Percentiles rank a stretch among this genome's conserved stretches.
These are phyloP conservation scores for Suillus cothurnatus DNA, from an alignment of 768 basidiomycete species.

Conservation along the genomic window DNA sequence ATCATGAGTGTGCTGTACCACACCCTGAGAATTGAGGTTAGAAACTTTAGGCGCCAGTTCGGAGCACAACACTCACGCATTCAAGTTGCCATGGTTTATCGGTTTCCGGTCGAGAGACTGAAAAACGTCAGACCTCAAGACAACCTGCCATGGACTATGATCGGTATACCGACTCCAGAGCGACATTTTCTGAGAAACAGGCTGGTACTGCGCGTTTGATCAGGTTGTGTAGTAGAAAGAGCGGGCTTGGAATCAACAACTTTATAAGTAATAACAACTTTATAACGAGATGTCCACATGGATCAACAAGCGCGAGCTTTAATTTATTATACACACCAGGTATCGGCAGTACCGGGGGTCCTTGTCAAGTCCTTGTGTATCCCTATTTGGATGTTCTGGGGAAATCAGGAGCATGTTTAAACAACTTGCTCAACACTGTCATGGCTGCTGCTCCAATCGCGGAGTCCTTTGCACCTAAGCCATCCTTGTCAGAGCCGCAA, in stretches of 20 bases:
- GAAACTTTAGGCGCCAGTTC: neutral
- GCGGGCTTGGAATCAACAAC: neutral
- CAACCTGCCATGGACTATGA: conserved; percentile 10
- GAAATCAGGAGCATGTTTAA: conserved; percentile 10
- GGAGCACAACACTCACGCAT: too few relatives aligned
- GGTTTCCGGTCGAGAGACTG: neutral
- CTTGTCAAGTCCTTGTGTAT: conserved; percentile 8
- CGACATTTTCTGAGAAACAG: conserved; percentile 9
- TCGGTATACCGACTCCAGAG: conserved; percentile 6
- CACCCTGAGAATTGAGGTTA: conserved; percentile 3
- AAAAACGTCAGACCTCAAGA: conserved; percentile 3
- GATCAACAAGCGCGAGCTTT: neutral
- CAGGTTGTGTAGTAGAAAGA: neutral
- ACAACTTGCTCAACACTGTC: conserved; percentile 7
- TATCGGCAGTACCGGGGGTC: neutral
- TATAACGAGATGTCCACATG: neutral
- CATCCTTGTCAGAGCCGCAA: conserved; percentile 33
- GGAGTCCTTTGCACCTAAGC: conserved; percentile 26
- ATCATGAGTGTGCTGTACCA: conserved; percentile 16
- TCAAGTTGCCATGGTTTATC: neutral
- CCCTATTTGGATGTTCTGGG: conserved; percentile 10
- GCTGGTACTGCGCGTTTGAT: neutral
- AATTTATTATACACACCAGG: neutral
- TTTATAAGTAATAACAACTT: neutral
- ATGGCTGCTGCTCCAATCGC: conserved; percentile 21